phyloP scores from a whole-genome alignment of 441 rosid genomes.

The Mallotus repandus region DNA sequence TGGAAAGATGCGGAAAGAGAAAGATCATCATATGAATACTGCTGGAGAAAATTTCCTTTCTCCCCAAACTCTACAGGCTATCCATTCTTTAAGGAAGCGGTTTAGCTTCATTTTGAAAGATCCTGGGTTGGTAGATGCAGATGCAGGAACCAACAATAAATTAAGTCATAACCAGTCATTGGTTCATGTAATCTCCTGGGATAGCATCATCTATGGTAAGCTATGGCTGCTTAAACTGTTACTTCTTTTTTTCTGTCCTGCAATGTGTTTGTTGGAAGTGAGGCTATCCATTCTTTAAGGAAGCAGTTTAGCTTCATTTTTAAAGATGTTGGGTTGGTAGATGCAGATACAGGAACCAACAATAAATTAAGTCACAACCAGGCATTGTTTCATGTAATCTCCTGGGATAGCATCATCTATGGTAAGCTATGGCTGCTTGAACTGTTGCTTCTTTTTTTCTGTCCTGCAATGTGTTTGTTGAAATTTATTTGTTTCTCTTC shows the following conservation, averaged over 20 bases:
- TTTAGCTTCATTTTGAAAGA: slow-evolving; percentile 85
- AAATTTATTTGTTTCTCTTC: slow-evolving; percentile 22
- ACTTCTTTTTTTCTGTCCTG: too few species aligned
- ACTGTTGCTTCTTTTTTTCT: slow-evolving; percentile 14
- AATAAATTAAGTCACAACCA: slow-evolving; percentile 93
- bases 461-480: slow-evolving; percentile 12
- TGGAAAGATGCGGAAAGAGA: slow-evolving; percentile 99
- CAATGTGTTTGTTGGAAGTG: too few species aligned
- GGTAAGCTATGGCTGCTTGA: slow-evolving; percentile 41
- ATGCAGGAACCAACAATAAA: slow-evolving; percentile 62
- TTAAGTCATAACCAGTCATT: slow-evolving; percentile 90
- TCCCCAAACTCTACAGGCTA: slow-evolving; percentile 95
- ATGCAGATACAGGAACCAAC: slow-evolving; percentile 54
- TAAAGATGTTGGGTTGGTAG: slow-evolving; percentile 80
- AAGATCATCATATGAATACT: slow-evolving; percentile 95
- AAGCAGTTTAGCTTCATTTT: slow-evolving; percentile 89
- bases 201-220: too few species aligned
- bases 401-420: slow-evolving; percentile 98
- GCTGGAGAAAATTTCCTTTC: slow-evolving; percentile 99
- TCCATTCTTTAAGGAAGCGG: slow-evolving; percentile 92
- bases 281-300: slow-evolving; percentile 92
- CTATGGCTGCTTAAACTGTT: too few species aligned
- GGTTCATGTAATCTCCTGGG: slow-evolving; percentile 92
- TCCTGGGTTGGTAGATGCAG: slow-evolving; percentile 72
- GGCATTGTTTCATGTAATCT: slow-evolving; percentile 85